A percentile compares a stretch with the other conserved stretches of the same genome.
Conservation (phyloP, 1,284 basidiomycete species). For the Moesziomyces globuligerus region DNA sequence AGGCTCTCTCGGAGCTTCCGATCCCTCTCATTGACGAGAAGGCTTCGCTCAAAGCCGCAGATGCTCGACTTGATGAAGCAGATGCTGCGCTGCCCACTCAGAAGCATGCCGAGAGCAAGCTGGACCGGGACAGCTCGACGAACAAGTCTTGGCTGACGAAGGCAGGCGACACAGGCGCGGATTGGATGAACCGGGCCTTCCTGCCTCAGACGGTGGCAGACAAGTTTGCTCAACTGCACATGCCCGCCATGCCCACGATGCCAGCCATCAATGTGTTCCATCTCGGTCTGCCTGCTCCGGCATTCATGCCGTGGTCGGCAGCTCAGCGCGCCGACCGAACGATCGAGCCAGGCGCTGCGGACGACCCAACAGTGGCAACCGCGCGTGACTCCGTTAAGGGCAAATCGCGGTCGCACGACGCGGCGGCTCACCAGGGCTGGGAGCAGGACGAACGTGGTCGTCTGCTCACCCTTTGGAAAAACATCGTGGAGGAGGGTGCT, state of each 20-base stretch:
- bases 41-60: conserved; percentile 22
- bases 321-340: conserved; percentile 16
- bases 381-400: conserved; percentile 20
- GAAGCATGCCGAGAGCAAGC: conserved; percentile 1
- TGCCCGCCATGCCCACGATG: conserved; percentile 48
- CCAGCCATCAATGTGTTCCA: conserved; percentile 58
- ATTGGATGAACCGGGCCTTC: conserved; percentile 49
- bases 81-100: neutral
- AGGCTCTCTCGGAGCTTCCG: conserved; percentile 25
- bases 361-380: neutral
- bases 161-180: conserved; percentile 46
- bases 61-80: conserved; percentile 13
- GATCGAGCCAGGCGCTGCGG: too few relatives aligned
- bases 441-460: conserved; percentile 44
- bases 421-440: conserved; percentile 29
- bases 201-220: conserved; percentile 44
- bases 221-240: conserved; percentile 48
- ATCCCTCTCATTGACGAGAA: conserved; percentile 37
- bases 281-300: conserved; percentile 38
- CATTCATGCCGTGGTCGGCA: conserved; percentile 48
- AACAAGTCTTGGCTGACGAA: conserved; percentile 49
- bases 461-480: conserved; percentile 49
- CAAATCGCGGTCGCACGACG: conserved; percentile 20
- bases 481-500: conserved; percentile 57
- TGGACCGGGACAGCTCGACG: conserved; percentile 8